Base-by-base conservation (phyloP, 192 early-diverging fungal species). In the Podila verticillata region DNA sequence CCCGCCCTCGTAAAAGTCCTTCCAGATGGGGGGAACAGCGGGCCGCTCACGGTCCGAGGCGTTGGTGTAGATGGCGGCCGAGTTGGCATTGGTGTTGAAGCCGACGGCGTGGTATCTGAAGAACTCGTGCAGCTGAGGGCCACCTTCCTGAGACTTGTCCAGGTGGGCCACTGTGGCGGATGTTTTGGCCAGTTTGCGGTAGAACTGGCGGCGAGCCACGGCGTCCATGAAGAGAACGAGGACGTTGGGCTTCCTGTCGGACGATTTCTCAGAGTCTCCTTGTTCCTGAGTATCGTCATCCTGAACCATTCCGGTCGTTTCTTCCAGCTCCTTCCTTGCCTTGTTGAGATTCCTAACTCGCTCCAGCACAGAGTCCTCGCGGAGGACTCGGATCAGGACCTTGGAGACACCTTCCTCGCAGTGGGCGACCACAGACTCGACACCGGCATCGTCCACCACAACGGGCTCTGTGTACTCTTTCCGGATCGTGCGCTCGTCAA, bases 171-270 rank as follows among this genome's bases (percentile, higher is more conserved):
- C 59, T 0, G 70, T 67, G 3, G 67, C 29, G 9, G 83, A 75
- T 0, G 87, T 83, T 28, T 85, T 87, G 63, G 82, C 81, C 63
- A 89, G 68, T 29, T 84, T 84, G 15, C 88, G 87, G 63, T 84
- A 84, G 36, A 89, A 89, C 65, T 88, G 86, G 8, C 86, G 66
- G 29, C 67, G 86, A 3, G 87, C 82, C 0, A 87, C 77, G 0
- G 88, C 88, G 44, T 89, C 88, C 56, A 89, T 60, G 68, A 88
- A 84, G n/a, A 89, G 35, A 28, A 79, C 83, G 17, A 89, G 59
- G 20, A 88, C 86, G 54, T 89, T 89, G 7, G 84, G 87, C 1
- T 28, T 26, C 8, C 12, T 54, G 36, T 57, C 48, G 22, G 65
- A 24, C 2, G 12, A 36, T 47, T 48, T 19, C n/a, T n/a, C n/a